These are phyloP conservation scores for Citrullus mucosospermus DNA, from an alignment of 306 rosid genomes.

Conservation along the genomic window DNA sequence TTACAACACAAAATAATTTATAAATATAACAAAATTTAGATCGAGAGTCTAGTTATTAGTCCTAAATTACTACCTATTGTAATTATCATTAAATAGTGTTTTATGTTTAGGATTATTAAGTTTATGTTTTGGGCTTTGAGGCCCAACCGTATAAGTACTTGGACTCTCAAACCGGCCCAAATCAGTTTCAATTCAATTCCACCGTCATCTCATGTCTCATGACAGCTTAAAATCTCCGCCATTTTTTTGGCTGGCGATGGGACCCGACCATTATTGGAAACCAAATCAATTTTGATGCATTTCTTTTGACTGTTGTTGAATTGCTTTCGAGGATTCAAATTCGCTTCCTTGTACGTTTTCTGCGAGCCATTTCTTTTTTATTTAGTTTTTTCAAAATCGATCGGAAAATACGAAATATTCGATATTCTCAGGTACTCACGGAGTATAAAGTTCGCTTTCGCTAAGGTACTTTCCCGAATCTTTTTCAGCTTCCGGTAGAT, in stretches of 20 bases:
- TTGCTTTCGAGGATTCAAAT: background rate
- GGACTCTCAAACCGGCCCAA: background rate
- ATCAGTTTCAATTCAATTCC: background rate
- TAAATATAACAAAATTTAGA: no score
- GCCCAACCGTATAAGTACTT: background rate
- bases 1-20: no score
- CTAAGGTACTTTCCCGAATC: background rate
- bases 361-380: background rate
- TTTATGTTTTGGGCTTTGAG: background rate
- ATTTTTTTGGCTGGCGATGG: background rate
- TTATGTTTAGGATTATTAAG: no score
- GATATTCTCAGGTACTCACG: background rate
- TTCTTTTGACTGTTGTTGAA: background rate
- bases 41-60: no score
- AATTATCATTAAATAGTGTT: no score
- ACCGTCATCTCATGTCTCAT: background rate
- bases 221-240: slow-evolving; percentile 3
- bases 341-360: background rate
- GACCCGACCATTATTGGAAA: background rate
- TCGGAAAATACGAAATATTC: background rate
- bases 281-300: background rate
- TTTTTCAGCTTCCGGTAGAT: background rate
- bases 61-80: no score
- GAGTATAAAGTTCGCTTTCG: background rate
- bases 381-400: background rate